A percentile compares a stretch with the other conserved stretches of the same genome.
Evolutionary conservation across 2,329 filamentous ascomycete genomes (phyloP).

Genomic region (Clonostachys byssicola): DNA sequence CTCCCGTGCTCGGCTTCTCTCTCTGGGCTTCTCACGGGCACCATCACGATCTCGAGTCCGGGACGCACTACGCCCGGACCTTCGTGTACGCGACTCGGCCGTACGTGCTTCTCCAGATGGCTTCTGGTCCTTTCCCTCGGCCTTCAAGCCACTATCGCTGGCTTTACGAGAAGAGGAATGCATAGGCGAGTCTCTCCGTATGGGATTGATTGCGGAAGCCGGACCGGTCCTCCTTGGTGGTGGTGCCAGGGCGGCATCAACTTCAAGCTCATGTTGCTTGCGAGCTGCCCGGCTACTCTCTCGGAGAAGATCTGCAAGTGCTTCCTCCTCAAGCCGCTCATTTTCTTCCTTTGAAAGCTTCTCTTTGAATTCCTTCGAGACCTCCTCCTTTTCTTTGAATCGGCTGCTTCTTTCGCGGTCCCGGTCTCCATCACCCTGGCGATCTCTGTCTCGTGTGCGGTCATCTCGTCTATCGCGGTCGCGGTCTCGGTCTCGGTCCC

Average conservation of each 20-base stretch:
- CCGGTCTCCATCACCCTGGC: constrained; percentile 27
- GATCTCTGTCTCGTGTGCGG: constrained; percentile 22
- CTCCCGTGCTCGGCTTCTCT: constrained; percentile 4
- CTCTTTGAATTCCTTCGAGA: constrained; percentile 43
- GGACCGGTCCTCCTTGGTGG: constrained; percentile 48
- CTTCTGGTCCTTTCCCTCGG: constrained; percentile 20
- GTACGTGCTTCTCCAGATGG: no score
- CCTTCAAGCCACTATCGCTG: constrained; percentile 20
- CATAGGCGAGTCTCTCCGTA: constrained; percentile 40
- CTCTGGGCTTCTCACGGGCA: neutral
- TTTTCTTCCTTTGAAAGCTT: constrained; percentile 54
- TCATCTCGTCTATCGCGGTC: constrained; percentile 23
- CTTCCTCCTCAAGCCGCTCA: constrained; percentile 52
- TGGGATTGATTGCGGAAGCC: constrained; percentile 55
- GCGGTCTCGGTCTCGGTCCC: constrained; percentile 25
- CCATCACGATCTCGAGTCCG: constrained; percentile 12
- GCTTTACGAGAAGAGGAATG: constrained; percentile 32
- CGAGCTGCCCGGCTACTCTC: constrained; percentile 48
- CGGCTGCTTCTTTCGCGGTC: constrained; percentile 19
- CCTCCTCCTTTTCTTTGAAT: constrained; percentile 26
- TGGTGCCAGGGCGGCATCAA: constrained; percentile 51
- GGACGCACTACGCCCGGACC: constrained; percentile 24
- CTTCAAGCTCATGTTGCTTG: constrained; percentile 49
- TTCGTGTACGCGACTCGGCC: constrained; percentile 4
- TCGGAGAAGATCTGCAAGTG: constrained; percentile 53